Conservation (phyloP, 2,329 filamentous ascomycete genomes). For the Biscogniauxia marginata region DNA sequence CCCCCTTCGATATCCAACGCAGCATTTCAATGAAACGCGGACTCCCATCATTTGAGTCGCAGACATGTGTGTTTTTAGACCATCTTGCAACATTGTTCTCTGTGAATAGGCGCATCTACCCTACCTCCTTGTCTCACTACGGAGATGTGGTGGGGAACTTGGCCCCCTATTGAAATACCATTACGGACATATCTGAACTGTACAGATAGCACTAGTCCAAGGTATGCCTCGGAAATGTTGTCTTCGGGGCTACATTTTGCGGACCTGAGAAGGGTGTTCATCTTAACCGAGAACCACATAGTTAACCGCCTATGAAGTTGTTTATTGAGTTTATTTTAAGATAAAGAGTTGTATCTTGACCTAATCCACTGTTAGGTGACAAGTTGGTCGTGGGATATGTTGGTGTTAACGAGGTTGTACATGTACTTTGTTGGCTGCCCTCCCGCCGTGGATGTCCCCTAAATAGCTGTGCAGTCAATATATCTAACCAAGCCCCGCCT, state of each 20-base stretch:
- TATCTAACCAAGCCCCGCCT: not conserved
- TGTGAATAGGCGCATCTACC: not conserved
- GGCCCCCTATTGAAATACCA: not conserved
- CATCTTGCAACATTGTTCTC: not conserved
- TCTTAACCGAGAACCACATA: not conserved
- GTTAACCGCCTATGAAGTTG: not conserved
- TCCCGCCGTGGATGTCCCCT: not conserved
- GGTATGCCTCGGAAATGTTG: not conserved
- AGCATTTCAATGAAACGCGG: not conserved
- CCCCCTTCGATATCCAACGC: not conserved
- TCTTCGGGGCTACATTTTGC: not conserved
- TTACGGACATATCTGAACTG: not conserved
- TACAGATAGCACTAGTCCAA: not conserved
- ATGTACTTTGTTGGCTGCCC: not conserved
- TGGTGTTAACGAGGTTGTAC: not conserved
- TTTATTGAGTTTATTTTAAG: not conserved
- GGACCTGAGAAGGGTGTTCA: not conserved
- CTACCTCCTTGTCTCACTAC: not conserved
- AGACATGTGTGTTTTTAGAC: not conserved
- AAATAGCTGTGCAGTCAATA: not conserved
- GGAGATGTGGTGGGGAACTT: not conserved
- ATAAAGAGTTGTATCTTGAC: not conserved
- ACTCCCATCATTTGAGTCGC: not conserved
- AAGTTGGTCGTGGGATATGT: not conserved
- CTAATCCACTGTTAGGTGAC: not conserved